A percentile compares a stretch with the other conserved stretches of the same genome.
phyloP scores from a whole-genome alignment of 306 rosid genomes.

The Neltuma alba region DNA sequence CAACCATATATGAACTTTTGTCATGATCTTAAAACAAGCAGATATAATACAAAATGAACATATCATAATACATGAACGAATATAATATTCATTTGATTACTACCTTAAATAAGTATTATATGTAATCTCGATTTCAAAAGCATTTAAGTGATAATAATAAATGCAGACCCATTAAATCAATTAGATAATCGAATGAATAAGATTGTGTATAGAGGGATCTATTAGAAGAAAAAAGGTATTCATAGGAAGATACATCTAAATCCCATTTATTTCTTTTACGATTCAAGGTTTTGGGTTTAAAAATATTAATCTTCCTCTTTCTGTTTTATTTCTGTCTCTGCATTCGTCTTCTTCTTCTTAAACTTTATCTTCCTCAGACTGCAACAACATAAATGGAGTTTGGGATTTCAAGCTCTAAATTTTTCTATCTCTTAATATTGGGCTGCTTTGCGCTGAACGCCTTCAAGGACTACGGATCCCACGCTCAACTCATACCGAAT shows the following conservation, averaged over 20 bases:
- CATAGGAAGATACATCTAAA: not conserved
- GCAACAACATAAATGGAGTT: conserved; percentile 39
- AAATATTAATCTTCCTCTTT: not conserved
- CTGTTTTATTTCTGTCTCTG: not conserved
- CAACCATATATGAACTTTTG: too few relatives aligned
- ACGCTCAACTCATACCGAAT: conserved; percentile 62
- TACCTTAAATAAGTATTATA: not conserved
- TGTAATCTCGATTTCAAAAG: not conserved
- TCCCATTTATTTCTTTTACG: not conserved
- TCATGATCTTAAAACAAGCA: too few relatives aligned
- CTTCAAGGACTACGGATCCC: too few relatives aligned
- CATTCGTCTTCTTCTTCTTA: not conserved
- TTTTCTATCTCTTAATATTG: conserved; percentile 29
- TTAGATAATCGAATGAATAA: too few relatives aligned
- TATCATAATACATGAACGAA: not conserved
- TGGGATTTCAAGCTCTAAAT: conserved; percentile 32
- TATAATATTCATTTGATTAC: too few relatives aligned
- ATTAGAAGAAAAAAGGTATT: too few relatives aligned
- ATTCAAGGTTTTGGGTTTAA: not conserved
- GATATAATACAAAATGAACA: too few relatives aligned
- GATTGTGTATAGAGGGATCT: not conserved
- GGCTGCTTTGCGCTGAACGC: conserved; percentile 45
- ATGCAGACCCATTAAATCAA: not conserved
- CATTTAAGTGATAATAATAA: too few relatives aligned
- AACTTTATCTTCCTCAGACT: not conserved